phyloP scores from a whole-genome alignment of 371 early-diverging fungal species.

The Mortierella sp. region DNA sequence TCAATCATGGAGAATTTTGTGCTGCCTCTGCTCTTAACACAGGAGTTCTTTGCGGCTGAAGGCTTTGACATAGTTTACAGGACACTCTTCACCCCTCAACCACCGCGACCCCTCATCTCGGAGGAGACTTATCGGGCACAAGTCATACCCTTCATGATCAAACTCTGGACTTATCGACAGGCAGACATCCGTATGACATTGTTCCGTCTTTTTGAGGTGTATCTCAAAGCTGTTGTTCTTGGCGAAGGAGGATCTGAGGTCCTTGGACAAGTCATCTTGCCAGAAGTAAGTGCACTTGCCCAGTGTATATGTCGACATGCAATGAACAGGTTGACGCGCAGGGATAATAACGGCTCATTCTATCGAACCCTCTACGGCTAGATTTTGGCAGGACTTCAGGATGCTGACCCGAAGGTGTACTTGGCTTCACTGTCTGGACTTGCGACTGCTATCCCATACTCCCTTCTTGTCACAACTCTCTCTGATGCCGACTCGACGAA shows the following conservation, averaged over 20 bases:
- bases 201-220: conserved; percentile 55
- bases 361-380: not conserved
- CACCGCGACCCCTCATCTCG: conserved; percentile 43
- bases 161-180: conserved; percentile 54
- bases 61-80: conserved; percentile 53
- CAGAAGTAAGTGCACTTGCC: conserved; percentile 28
- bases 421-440: conserved; percentile 49
- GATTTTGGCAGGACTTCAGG: conserved; percentile 55
- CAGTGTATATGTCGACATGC: not conserved
- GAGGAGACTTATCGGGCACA: conserved; percentile 41
- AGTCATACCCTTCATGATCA: conserved; percentile 54
- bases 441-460: conserved; percentile 50
- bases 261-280: conserved; percentile 49
- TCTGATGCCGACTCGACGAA: conserved; percentile 42
- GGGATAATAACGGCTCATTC: not conserved
- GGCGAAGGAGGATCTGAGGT: conserved; percentile 55
- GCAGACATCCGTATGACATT: conserved; percentile 57
- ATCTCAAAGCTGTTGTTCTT: conserved; percentile 52
- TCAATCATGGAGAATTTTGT: conserved; percentile 50
- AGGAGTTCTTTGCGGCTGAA: conserved; percentile 58
- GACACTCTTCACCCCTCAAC: conserved; percentile 52
- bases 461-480: conserved; percentile 44
- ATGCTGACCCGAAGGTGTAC: conserved; percentile 49
- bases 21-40: conserved; percentile 52
- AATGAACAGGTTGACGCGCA: not conserved